Percentiles rank a stretch among this genome's conserved stretches.
phyloP scores from a whole-genome alignment of 192 early-diverging fungal species.

The Linnemannia exigua region DNA sequence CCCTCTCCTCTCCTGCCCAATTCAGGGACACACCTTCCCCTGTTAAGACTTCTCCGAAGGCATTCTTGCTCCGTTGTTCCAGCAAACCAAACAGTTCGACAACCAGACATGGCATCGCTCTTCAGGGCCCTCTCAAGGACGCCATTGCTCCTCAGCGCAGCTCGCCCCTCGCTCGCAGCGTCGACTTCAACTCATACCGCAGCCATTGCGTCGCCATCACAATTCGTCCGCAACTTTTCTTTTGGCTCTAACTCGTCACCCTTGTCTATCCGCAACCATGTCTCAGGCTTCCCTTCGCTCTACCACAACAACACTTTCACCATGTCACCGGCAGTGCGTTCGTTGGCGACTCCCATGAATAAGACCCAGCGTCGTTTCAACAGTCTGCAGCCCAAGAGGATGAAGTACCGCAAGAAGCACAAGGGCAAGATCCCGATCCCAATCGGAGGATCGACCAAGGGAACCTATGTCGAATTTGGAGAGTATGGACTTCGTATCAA shows the following conservation, averaged over 20 bases:
- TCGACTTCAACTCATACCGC: background rate
- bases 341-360: constrained; percentile 36
- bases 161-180: constrained; percentile 11
- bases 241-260: constrained; percentile 36
- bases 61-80: background rate
- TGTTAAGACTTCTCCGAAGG: constrained; percentile 4
- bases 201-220: constrained; percentile 21
- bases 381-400: constrained; percentile 80
- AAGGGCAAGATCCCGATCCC: constrained; percentile 90
- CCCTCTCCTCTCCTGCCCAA: background rate
- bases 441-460: constrained; percentile 87
- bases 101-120: constrained; percentile 47
- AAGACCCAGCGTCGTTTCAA: constrained; percentile 66
- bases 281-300: constrained; percentile 22
- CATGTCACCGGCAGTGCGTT: constrained; percentile 40
- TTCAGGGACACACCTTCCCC: background rate
- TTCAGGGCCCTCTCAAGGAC: constrained; percentile 53
- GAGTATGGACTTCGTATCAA: constrained; percentile 94
- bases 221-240: constrained; percentile 48
- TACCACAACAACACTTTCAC: background rate
- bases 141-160: constrained; percentile 32
- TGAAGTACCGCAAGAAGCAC: constrained; percentile 86
- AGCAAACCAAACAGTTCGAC: background rate
- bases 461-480: constrained; percentile 89
- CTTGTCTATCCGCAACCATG: constrained; percentile 24